Conservation (phyloP, 169 alveolate species). For the Eimeria praecox region DNA sequence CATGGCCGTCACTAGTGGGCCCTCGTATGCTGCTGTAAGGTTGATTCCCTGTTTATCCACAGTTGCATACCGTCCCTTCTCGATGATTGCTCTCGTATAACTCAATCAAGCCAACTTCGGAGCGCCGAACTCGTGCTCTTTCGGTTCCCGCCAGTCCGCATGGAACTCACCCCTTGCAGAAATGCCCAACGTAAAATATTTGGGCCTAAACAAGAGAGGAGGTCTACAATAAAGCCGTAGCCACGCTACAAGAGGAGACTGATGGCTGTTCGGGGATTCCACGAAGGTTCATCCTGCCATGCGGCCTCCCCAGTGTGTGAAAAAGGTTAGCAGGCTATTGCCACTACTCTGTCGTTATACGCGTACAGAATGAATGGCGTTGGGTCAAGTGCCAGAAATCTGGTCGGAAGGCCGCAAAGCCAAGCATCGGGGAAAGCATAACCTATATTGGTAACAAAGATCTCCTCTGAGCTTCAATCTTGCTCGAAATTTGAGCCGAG, state of each 20-base stretch:
- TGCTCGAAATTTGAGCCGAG: not conserved
- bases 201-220: not conserved
- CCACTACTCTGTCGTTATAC: not conserved
- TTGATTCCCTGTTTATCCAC: not conserved
- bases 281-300: not conserved
- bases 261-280: not conserved
- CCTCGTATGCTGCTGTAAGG: not conserved
- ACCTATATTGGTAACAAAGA: not conserved
- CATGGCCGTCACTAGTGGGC: slow-evolving; percentile 1
- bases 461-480: not conserved
- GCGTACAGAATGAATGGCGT: not conserved
- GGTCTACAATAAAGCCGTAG: not conserved
- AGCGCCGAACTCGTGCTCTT: not conserved
- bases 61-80: not conserved
- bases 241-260: not conserved
- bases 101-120: not conserved
- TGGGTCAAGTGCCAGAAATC: not conserved
- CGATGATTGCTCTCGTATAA: not conserved
- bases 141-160: not conserved
- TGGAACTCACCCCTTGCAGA: not conserved
- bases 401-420: not conserved
- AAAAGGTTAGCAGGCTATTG: not conserved
- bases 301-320: not conserved
- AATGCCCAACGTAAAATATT: not conserved
- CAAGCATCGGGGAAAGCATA: too few relatives aligned